Conservation (phyloP, 768 basidiomycete genomes). For the Steccherinum ochraceum region DNA sequence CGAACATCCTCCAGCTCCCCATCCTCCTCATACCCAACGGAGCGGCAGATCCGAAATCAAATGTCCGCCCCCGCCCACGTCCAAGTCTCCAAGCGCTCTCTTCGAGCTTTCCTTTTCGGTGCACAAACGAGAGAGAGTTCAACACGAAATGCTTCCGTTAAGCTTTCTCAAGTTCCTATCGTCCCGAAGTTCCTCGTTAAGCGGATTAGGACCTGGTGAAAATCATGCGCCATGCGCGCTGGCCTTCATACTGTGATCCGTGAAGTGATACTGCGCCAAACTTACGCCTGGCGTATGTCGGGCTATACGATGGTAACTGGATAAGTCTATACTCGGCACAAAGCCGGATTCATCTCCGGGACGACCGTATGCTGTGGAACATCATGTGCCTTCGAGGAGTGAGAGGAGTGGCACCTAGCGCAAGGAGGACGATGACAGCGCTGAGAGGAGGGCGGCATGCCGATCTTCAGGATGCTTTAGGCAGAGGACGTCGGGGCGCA, state of each 20-base stretch:
- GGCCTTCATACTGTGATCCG: neutral
- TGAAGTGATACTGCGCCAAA: neutral
- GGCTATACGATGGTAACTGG: neutral
- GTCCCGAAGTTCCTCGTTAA: neutral
- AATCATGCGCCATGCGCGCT: neutral
- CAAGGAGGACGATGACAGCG: neutral
- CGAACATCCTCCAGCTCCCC: neutral
- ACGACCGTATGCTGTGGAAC: neutral
- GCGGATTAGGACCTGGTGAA: neutral
- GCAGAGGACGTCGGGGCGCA: neutral
- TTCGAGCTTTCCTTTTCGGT: slow-evolving; percentile 12
- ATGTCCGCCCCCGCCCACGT: neutral
- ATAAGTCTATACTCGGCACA: neutral
- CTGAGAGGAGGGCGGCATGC: neutral
- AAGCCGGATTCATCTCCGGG: neutral
- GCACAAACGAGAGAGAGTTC: slow-evolving; percentile 2
- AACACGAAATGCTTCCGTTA: neutral
- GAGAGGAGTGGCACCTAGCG: neutral
- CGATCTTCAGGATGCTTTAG: neutral
- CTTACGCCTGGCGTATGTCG: neutral
- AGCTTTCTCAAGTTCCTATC: neutral
- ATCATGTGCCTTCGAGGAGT: neutral
- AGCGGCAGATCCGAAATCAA: neutral
- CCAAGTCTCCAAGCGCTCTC: slow-evolving; percentile 4
- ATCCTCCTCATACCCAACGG: neutral